These are phyloP conservation scores for Apiospora arundinis DNA, from an alignment of 2,329 filamentous ascomycete species.

Conservation along the genomic window DNA sequence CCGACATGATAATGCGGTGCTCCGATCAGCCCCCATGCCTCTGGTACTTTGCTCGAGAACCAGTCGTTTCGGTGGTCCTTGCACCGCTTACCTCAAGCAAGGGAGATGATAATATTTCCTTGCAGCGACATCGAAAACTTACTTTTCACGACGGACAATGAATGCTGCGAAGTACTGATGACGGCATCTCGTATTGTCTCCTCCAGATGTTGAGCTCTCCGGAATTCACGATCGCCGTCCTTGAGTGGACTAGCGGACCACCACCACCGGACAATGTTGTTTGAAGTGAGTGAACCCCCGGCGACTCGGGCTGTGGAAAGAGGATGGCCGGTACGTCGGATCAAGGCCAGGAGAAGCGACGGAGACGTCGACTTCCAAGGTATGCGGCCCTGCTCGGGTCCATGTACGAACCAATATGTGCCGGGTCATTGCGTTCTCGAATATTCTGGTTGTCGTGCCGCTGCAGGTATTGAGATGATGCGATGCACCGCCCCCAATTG, in stretches of 20 bases:
- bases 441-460: not conserved
- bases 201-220: not conserved
- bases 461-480: not conserved
- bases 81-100: not conserved
- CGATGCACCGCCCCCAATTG: not conserved
- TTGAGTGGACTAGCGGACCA: not conserved
- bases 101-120: not conserved
- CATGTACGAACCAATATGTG: not conserved
- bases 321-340: not conserved
- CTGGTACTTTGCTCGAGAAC: not conserved
- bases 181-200: not conserved
- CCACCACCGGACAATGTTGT: too few relatives aligned
- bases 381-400: not conserved
- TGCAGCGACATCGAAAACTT: not conserved
- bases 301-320: not conserved
- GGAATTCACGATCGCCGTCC: not conserved
- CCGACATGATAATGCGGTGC: not conserved
- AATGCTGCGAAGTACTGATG: not conserved
- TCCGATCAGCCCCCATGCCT: conserved; percentile 1
- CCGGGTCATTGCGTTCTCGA: not conserved
- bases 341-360: not conserved
- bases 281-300: not conserved
- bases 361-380: not conserved
- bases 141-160: not conserved
- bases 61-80: not conserved